Evolutionary conservation across 1,284 basidiomycete genomes (phyloP), one percentile per base, ranked within the genome.

Genomic region (Boletus sp.): DNA sequence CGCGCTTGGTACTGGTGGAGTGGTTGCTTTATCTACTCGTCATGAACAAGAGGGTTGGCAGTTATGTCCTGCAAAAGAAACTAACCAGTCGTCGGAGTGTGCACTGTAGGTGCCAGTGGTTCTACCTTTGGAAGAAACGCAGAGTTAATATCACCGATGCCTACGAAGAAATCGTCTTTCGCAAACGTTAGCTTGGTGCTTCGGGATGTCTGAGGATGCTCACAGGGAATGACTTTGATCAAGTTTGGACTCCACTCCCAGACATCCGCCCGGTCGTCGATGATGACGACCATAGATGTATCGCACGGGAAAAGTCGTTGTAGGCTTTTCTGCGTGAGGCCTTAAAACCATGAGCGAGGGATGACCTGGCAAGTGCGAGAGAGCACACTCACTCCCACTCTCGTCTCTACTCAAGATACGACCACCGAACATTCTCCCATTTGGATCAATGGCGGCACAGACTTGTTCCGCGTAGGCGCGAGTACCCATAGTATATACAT

Each of bases 401-500:
- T 99, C 95, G 67, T 98, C 95, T 55, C 95, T 78, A 64, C 89
- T 94, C 42, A 99, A 70, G 44, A 99, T 82, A 33, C 95, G 79
- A 36, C 86, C 87, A 38, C 90, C 88, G 61, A 99, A 99, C 53
- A 90, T 76, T 65, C 77, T 83, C 13, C 85, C 84, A 46, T 88
- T 82, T 9, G 94, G 91, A 71, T 99, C 95, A 63, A 99, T 90
- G 32, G 93, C 84, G 48, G 85, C 81, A 71, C 94, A 97, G 14
- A 98, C 94, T 67, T 94, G 84, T 69, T 94, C 90, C 34, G 95
- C 95, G 68, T 99, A 99, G 37, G 93, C 88, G 36, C 95, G 81
- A 16, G 95, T 98, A 46, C 95, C 95, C 94, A 99, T 99, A 22
- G 95, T 99, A 71, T 99, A 99, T 42, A 99, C 94, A 68, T 99